Conservation (phyloP, 371 early-diverging fungal species). For the Mortierella sp. region DNA sequence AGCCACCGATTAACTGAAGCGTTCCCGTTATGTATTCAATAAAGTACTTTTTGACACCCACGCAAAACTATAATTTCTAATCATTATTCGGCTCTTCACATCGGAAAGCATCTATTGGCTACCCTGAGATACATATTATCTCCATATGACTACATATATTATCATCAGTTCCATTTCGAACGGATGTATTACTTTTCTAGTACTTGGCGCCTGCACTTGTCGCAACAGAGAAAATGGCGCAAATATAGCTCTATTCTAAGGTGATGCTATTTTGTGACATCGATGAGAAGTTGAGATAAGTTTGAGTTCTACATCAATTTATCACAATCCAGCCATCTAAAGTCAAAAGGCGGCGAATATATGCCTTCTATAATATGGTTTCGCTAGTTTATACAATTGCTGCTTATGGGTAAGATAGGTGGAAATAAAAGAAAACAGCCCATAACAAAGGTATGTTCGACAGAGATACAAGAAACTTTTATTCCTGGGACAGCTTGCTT, state of each 20-base stretch:
- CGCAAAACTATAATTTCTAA: slow-evolving; percentile 5
- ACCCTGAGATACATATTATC: neutral
- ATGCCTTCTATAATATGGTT: neutral
- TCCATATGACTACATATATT: neutral
- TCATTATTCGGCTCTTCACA: slow-evolving; percentile 6
- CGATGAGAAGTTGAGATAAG: too few relatives aligned
- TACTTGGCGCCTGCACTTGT: neutral
- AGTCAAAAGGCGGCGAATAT: too few relatives aligned
- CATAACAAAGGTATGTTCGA: neutral
- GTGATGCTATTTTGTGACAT: neutral
- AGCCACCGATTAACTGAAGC: too few relatives aligned
- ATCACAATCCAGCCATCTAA: too few relatives aligned
- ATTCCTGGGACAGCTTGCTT: neutral
- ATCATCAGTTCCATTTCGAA: neutral
- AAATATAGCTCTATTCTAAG: neutral
- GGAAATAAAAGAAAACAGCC: neutral
- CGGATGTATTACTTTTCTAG: neutral
- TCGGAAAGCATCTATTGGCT: slow-evolving; percentile 13
- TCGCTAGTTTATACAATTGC: neutral
- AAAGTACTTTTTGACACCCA: neutral
- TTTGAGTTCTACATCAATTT: neutral
- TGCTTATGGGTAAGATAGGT: slow-evolving; percentile 13
- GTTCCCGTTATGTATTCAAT: neutral
- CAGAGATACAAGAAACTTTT: neutral
- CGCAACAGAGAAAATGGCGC: neutral